Evolutionary conservation across 192 early-diverging fungal genomes (phyloP).

Genomic region (Jimgerdemannia flammicorona): DNA sequence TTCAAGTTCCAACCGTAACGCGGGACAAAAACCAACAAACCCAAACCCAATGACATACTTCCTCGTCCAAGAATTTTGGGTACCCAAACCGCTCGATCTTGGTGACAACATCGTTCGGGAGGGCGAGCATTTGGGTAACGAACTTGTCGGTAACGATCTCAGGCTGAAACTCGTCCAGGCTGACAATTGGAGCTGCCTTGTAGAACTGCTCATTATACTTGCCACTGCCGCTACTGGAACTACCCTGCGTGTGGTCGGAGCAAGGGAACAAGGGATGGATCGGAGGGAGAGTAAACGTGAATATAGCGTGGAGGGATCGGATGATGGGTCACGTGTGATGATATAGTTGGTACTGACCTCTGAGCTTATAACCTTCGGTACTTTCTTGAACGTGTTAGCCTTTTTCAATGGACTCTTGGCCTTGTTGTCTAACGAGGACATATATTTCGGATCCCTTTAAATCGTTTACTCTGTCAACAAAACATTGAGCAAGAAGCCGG

Average conservation of each 20-base stretch:
- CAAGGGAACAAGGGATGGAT: background rate
- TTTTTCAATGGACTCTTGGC: no score
- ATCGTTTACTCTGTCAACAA: no score
- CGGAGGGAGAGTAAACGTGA: background rate
- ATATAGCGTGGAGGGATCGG: no score
- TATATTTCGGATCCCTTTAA: no score
- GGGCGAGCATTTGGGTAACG: conserved; percentile 18
- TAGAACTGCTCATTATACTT: conserved; percentile 20
- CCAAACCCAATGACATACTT: conserved; percentile 7
- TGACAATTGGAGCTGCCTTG: conserved; percentile 7
- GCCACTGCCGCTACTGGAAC: conserved; percentile 2
- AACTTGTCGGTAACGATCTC: conserved; percentile 13
- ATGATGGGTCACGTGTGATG: no score
- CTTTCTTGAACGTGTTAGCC: no score
- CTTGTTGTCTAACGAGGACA: no score
- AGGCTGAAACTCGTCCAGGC: conserved; percentile 20
- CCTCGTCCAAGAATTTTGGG: conserved; percentile 11
- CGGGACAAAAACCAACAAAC: background rate
- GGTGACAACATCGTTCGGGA: conserved; percentile 9
- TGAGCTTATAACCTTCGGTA: no score
- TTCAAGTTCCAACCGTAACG: background rate
- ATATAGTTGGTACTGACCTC: no score
- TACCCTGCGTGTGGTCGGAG: background rate
- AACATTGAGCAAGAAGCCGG: background rate
- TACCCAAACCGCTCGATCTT: conserved; percentile 26